Conservation (phyloP, 2,329 filamentous ascomycete species). For the Penicillium nordicum region DNA sequence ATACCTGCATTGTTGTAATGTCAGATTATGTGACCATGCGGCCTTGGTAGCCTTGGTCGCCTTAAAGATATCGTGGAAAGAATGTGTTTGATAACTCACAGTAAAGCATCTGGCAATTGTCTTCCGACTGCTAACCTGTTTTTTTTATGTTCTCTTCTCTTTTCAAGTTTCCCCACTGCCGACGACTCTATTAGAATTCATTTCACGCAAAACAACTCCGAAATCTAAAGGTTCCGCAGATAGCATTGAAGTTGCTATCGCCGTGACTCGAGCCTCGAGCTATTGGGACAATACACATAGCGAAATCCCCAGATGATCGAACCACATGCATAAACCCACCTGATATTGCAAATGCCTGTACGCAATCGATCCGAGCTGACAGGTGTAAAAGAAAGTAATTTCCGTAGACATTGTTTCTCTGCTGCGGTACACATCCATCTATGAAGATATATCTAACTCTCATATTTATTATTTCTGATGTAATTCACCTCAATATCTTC, state of each 20-base stretch:
- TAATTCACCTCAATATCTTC: no score
- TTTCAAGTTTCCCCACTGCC: background rate
- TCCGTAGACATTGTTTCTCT: no score
- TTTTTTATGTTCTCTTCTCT: background rate
- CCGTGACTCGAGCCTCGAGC: background rate
- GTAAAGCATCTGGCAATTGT: slow-evolving; percentile 47
- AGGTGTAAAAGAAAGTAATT: no score
- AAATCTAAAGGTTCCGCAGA: background rate
- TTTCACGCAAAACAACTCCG: background rate
- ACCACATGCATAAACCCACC: no score
- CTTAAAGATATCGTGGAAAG: slow-evolving; percentile 53
- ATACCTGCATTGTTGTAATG: slow-evolving; percentile 46
- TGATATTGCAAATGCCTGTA: no score
- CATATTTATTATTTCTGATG: no score
- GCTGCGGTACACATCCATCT: no score
- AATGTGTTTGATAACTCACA: slow-evolving; percentile 51
- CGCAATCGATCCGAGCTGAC: no score
- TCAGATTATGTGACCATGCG: background rate
- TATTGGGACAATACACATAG: background rate
- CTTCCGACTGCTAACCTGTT: background rate
- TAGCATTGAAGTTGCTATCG: background rate
- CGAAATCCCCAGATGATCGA: no score
- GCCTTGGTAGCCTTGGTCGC: background rate
- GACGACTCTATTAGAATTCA: background rate
- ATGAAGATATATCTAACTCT: no score